Percentiles rank a stretch among this genome's conserved stretches.
phyloP scores from a whole-genome alignment of 1,139 yeast genomes.

The Geotrichum bryndzae region DNA sequence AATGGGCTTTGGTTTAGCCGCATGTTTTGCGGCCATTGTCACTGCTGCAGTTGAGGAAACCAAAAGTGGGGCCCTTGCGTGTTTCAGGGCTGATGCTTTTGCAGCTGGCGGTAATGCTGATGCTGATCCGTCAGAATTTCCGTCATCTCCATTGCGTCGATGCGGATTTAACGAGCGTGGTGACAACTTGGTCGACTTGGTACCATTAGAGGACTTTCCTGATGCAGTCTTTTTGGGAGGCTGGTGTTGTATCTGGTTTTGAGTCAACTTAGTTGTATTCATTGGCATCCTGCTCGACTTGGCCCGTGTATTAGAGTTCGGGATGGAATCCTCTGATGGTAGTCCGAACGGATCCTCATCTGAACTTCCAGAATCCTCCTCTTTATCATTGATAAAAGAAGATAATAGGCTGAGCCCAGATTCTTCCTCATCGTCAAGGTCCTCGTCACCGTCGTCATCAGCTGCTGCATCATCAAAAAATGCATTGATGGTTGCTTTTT shows the following conservation, averaged over 20 bases:
- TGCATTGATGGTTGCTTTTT: neutral
- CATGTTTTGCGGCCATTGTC: neutral
- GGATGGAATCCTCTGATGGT: neutral
- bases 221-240: neutral
- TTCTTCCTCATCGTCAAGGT: neutral
- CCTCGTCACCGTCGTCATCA: slow-evolving; percentile 3
- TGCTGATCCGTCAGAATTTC: neutral
- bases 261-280: neutral
- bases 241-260: neutral
- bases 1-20: neutral
- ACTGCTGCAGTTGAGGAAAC: neutral
- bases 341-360: neutral
- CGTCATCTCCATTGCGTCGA: neutral
- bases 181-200: neutral
- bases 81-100: neutral
- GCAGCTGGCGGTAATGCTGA: neutral
- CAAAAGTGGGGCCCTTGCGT: neutral
- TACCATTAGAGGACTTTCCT: no score
- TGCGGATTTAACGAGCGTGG: neutral
- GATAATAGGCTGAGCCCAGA: neutral
- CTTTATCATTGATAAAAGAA: neutral
- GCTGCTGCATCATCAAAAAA: neutral
- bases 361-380: neutral
- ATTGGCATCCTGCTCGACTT: neutral
- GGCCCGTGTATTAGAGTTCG: neutral